These are phyloP conservation scores for Barnettozyma sp. DNA, from an alignment of 805 yeast genomes.

Conservation along the genomic window DNA sequence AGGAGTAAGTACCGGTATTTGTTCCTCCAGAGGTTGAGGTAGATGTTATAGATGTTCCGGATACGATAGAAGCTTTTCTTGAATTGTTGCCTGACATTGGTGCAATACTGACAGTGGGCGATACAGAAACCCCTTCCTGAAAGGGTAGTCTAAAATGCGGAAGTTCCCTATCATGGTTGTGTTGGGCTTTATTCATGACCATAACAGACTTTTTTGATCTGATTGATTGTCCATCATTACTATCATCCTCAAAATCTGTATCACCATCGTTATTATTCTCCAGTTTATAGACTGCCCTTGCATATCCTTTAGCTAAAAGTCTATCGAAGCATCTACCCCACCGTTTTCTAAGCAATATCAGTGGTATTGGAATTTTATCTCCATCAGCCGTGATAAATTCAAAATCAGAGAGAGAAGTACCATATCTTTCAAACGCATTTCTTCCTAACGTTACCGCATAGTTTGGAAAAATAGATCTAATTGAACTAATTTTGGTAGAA, in stretches of 20 bases:
- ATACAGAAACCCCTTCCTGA: slow-evolving; percentile 38
- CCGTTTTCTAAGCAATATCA: slow-evolving; percentile 55
- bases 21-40: slow-evolving; percentile 16
- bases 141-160: slow-evolving; percentile 67
- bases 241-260: slow-evolving; percentile 10
- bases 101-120: slow-evolving; percentile 9
- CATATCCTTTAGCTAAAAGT: slow-evolving; percentile 56
- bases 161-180: slow-evolving; percentile 26
- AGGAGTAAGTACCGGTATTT: slow-evolving; percentile 18
- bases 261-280: slow-evolving; percentile 18
- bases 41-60: slow-evolving; percentile 26
- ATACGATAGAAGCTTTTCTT: slow-evolving; percentile 33
- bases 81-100: slow-evolving; percentile 21
- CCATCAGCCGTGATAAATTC: slow-evolving; percentile 69
- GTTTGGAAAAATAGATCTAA: slow-evolving; percentile 65
- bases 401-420: slow-evolving; percentile 59
- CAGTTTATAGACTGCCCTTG: slow-evolving; percentile 39
- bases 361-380: slow-evolving; percentile 55
- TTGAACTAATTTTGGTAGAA: slow-evolving; percentile 55
- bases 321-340: slow-evolving; percentile 73
- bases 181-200: slow-evolving; percentile 15
- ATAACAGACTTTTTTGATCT: slow-evolving; percentile 24
- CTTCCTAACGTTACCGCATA: slow-evolving; percentile 74
- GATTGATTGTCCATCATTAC: slow-evolving; percentile 7
- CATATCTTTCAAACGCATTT: slow-evolving; percentile 63